Percentiles rank a stretch among this genome's conserved stretches.
Conservation (phyloP, 2,329 filamentous ascomycete genomes). For the Metarhizium guizhouense region DNA sequence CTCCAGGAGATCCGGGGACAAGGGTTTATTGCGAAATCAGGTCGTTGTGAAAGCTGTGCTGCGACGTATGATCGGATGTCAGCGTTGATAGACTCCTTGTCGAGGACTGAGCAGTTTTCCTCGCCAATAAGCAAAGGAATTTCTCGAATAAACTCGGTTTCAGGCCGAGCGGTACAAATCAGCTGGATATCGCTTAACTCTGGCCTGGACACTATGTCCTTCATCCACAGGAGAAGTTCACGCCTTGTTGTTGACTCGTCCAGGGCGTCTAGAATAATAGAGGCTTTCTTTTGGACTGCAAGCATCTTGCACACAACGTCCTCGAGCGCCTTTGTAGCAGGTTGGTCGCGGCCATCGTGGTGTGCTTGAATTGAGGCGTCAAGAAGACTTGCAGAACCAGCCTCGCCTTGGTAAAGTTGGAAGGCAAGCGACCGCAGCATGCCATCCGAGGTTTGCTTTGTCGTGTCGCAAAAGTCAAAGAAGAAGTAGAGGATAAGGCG, state of each 20-base stretch:
- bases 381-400: slow-evolving; percentile 2
- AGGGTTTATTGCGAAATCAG: slow-evolving; percentile 10
- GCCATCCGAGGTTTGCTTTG: slow-evolving; percentile 11
- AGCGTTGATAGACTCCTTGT: slow-evolving; percentile 9
- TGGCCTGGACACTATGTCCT: slow-evolving; percentile 2
- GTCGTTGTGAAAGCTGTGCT: slow-evolving; percentile 9
- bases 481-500: slow-evolving; percentile 7
- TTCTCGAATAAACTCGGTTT: slow-evolving; percentile 9
- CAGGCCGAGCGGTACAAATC: slow-evolving; percentile 12
- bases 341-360: slow-evolving; percentile 1
- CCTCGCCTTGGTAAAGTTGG: slow-evolving; percentile 11
- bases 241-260: slow-evolving; percentile 13
- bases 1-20: slow-evolving; percentile 6
- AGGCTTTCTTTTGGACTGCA: not conserved
- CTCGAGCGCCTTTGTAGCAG: not conserved
- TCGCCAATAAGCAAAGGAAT: slow-evolving; percentile 7
- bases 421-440: slow-evolving; percentile 10
- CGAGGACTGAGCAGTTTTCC: slow-evolving; percentile 10
- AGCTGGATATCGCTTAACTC: slow-evolving; percentile 5
- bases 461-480: slow-evolving; percentile 13
- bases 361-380: not conserved
- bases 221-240: slow-evolving; percentile 13
- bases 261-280: slow-evolving; percentile 14
- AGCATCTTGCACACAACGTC: slow-evolving; percentile 12
- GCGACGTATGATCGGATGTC: slow-evolving; percentile 11